Conservation (phyloP, 352 stramenopile genomes). For the Phytophthora foliorum region DNA sequence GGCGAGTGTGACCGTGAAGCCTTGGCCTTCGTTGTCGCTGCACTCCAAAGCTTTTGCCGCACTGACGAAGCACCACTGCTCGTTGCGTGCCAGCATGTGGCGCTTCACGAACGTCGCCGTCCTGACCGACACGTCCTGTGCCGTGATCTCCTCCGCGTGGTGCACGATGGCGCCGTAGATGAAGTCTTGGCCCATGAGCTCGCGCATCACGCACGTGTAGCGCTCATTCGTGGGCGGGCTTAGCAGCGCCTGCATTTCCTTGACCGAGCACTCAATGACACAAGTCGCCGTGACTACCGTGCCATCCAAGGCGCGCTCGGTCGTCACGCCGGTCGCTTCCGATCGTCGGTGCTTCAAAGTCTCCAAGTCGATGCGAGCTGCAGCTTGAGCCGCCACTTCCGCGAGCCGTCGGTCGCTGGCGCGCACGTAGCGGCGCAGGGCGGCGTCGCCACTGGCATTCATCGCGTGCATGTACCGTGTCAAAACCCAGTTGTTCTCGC, state of each 20-base stretch:
- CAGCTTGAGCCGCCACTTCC: slow-evolving; percentile 43
- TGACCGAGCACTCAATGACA: slow-evolving; percentile 49
- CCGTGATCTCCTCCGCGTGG: slow-evolving; percentile 33
- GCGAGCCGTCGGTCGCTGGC: slow-evolving; percentile 51
- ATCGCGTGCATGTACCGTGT: slow-evolving; percentile 7
- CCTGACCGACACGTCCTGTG: slow-evolving; percentile 46
- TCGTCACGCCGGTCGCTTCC: slow-evolving; percentile 37
- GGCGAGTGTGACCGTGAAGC: slow-evolving; percentile 49
- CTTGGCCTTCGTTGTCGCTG: slow-evolving; percentile 1
- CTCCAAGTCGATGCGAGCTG: slow-evolving; percentile 41
- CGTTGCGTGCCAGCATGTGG: slow-evolving; percentile 53
- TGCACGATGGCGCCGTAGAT: slow-evolving; percentile 63
- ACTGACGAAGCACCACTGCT: slow-evolving; percentile 63
- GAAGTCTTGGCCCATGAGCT: slow-evolving; percentile 53
- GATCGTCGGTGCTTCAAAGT: slow-evolving; percentile 26
- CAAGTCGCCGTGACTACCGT: slow-evolving; percentile 42
- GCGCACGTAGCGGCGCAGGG: slow-evolving; percentile 53
- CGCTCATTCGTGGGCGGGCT: slow-evolving; percentile 39
- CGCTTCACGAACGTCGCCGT: slow-evolving; percentile 59
- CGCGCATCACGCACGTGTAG: slow-evolving; percentile 53
- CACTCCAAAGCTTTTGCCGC: slow-evolving; percentile 30
- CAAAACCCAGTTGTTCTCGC: slow-evolving; percentile 17
- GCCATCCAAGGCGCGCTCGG: slow-evolving; percentile 30
- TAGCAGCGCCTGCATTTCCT: slow-evolving; percentile 51
- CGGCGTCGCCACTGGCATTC: slow-evolving; percentile 11